These are phyloP conservation scores for Colletotrichum chlorophyti DNA, from an alignment of 2,329 filamentous ascomycete genomes.

Conservation along the genomic window DNA sequence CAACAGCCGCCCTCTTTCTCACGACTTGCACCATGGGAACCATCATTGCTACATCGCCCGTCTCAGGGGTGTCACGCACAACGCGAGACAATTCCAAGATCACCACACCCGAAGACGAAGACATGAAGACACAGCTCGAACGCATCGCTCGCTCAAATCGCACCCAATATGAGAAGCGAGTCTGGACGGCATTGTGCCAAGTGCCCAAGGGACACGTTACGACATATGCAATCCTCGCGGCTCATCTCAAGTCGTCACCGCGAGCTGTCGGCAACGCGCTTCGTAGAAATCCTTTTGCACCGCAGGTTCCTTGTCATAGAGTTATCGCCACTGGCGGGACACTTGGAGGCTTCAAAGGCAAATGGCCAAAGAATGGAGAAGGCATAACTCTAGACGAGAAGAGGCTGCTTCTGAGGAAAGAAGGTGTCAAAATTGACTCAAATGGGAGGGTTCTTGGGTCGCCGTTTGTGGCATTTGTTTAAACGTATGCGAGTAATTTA, in stretches of 20 bases:
- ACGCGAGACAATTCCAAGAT: neutral
- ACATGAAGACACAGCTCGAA: constrained; percentile 47
- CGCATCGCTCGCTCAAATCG: constrained; percentile 52
- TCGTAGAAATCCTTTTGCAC: constrained; percentile 81
- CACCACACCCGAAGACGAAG: constrained; percentile 21
- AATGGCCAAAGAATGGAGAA: constrained; percentile 83
- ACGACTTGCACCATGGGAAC: neutral
- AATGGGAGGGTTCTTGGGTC: constrained; percentile 66
- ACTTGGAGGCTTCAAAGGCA: constrained; percentile 89
- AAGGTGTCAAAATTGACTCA: constrained; percentile 70
- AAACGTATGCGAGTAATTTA: constrained; percentile 7
- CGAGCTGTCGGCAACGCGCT: constrained; percentile 81
- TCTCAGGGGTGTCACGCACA: neutral
- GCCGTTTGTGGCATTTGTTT: constrained; percentile 54
- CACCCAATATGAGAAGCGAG: constrained; percentile 64
- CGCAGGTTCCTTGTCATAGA: constrained; percentile 81
- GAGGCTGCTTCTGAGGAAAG: constrained; percentile 62
- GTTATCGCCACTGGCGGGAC: constrained; percentile 76
- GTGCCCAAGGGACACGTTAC: constrained; percentile 79
- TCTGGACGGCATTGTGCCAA: constrained; percentile 77
- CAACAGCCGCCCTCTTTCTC: too few species aligned
- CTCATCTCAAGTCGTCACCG: constrained; percentile 72
- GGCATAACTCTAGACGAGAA: constrained; percentile 69
- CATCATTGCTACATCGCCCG: constrained; percentile 15
- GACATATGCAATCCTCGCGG: constrained; percentile 77